phyloP scores from a whole-genome alignment of 495 filamentous ascomycete genomes.

The Friedmanniomyces endolithicus region DNA sequence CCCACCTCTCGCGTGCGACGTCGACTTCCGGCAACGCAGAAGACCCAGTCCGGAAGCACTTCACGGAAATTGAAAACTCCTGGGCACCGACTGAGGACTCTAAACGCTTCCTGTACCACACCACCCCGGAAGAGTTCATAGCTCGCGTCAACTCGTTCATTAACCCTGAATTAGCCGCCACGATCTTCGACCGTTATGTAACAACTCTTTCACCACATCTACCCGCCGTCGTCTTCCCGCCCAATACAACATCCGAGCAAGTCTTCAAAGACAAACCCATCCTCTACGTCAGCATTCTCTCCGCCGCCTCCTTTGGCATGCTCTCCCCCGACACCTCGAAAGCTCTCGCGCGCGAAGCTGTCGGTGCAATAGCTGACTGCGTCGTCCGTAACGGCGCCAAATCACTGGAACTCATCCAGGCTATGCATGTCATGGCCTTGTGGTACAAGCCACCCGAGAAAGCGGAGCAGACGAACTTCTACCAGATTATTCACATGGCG shows the following conservation, averaged over 20 bases:
- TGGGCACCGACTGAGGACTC: constrained; percentile 5
- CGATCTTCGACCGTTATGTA: constrained; percentile 57
- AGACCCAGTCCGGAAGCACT: background rate
- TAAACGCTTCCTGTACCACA: constrained; percentile 10
- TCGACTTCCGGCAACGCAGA: background rate
- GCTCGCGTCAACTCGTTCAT: constrained; percentile 49
- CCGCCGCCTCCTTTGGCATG: constrained; percentile 43
- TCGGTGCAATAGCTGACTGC: constrained; percentile 58
- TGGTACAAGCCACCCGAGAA: constrained; percentile 80
- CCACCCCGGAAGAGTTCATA: constrained; percentile 15
- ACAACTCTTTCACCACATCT: constrained; percentile 57
- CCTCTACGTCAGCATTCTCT: constrained; percentile 70
- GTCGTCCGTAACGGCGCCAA: constrained; percentile 69
- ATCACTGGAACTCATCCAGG: constrained; percentile 74
- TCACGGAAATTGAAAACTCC: constrained; percentile 1
- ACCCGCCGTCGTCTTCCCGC: constrained; percentile 65
- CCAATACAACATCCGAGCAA: constrained; percentile 50
- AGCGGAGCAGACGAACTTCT: constrained; percentile 82
- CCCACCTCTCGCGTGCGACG: background rate
- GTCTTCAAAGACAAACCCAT: constrained; percentile 61
- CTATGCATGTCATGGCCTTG: constrained; percentile 54
- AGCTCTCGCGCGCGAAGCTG: constrained; percentile 56
- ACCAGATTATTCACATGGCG: constrained; percentile 74
- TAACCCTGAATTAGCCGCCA: constrained; percentile 45
- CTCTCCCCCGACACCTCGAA: constrained; percentile 21